Base-by-base conservation (phyloP, 179 eudicot genomes). In the Corrigiola litoralis region DNA sequence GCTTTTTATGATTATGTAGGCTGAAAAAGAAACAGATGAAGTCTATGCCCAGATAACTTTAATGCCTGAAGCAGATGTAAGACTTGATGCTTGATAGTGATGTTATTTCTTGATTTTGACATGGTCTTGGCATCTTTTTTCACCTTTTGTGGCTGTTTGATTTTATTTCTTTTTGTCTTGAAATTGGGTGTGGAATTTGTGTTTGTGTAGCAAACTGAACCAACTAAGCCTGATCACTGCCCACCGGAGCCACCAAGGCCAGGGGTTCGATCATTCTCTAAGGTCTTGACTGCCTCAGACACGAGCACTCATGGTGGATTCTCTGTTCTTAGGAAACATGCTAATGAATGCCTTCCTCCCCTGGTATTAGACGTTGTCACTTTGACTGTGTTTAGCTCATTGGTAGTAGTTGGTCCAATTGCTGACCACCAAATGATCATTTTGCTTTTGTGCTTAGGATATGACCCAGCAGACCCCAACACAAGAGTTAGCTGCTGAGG, bases 221-320 rank as follows among this genome's bases (percentile, higher is more conserved):
- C 79, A 24, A 69, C 44, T 42, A 76, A 69, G 38, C 78, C 75
- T 45, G 84, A 80, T 73, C 69, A 66, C 0, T 63, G 63, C 29
- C 55, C 32, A 8, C 53, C 76, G 2, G 81, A 80, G 71, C 63
- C 69, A 5, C 72, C 70, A 16, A 74, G 77, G 66, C 79, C 77
- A 20, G 60, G 34, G 14, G 83, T 75, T 20, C 61, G 45, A 54
- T 74, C 80, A 0, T 87, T 87, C 45, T 73, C 77, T 14, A 87
- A 87, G 83, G 81, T 70, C 51, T 72, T 87, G 62, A 82, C 86
- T n/a, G 82, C 90, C 13, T 85, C 90, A 0, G 95, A 87, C 54
- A 87, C 87, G 0, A 85, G 90, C 79, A 85, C 87, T 21, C 90
- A 85, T 69, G 85, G 87, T 31, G 90, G 94, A 47, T 85, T 85